phyloP scores from a whole-genome alignment of 164 flowering plant species.

The Tetracentron sinense region DNA sequence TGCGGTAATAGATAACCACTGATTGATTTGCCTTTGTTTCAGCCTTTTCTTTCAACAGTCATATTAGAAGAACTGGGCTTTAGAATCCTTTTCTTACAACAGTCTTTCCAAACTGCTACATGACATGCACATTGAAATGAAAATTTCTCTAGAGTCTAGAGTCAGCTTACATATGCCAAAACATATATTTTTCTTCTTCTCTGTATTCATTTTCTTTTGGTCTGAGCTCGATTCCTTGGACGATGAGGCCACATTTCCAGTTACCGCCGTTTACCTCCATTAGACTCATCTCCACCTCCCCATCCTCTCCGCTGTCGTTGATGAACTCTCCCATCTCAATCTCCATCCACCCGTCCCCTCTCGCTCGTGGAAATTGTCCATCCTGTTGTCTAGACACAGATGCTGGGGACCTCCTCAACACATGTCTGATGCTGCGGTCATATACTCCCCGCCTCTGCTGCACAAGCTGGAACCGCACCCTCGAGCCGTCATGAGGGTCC shows the following conservation, averaged over 20 bases:
- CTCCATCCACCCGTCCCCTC: slow-evolving; percentile 61
- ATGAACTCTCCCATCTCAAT: slow-evolving; percentile 51
- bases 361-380: slow-evolving; percentile 21
- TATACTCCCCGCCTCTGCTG: background rate
- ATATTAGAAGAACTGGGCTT: no score
- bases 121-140: background rate
- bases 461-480: background rate
- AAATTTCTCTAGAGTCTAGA: background rate
- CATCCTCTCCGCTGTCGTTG: slow-evolving; percentile 23
- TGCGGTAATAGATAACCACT: no score
- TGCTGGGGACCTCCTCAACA: background rate
- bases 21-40: no score
- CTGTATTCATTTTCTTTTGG: slow-evolving; percentile 28
- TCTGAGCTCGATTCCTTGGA: slow-evolving; percentile 65
- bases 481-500: background rate
- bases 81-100: no score
- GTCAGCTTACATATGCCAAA: background rate
- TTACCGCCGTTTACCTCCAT: slow-evolving; percentile 30
- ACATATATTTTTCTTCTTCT: no score
- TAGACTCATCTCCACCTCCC: slow-evolving; percentile 39
- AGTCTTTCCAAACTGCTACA: no score
- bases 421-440: background rate
- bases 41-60: no score
- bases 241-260: slow-evolving; percentile 50
- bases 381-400: background rate